A percentile compares a stretch with the other conserved stretches of the same genome.
Evolutionary conservation across 225 moss, liverwort and hornwort species (phyloP).

Genomic region (Thuidium tamariscinum): DNA sequence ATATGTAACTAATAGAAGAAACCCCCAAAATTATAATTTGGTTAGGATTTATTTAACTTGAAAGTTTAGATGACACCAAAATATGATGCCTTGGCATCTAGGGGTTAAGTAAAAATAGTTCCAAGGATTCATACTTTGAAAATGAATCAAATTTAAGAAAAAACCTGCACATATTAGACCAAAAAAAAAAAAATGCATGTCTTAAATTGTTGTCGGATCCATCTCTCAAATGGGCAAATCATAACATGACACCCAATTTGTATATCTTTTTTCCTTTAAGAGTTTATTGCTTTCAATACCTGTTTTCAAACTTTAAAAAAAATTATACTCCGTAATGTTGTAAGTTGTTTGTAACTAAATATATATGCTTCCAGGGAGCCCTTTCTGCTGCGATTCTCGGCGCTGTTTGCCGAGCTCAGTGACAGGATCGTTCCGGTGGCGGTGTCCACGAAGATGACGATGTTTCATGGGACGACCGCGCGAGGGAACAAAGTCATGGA

Average conservation of each 20-base stretch:
- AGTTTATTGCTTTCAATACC: too few relatives aligned
- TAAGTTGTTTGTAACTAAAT: not conserved
- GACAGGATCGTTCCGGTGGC: constrained; percentile 77
- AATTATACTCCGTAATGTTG: not conserved
- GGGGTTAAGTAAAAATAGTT: not conserved
- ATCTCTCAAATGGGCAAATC: not conserved
- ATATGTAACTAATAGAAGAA: not conserved
- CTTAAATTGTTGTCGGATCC: not conserved
- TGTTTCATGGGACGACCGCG: constrained; percentile 93
- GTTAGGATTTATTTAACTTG: not conserved
- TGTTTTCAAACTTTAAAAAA: not conserved
- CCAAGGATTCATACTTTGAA: not conserved
- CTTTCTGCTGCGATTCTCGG: constrained; percentile 80
- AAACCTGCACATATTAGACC: not conserved
- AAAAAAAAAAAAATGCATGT: not conserved
- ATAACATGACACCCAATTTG: too few relatives aligned
- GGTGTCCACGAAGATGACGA: constrained; percentile 50
- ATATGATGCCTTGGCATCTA: not conserved
- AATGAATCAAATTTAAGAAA: not conserved
- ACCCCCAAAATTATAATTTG: not conserved
- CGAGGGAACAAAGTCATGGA: constrained; percentile 91
- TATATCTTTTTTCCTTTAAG: not conserved
- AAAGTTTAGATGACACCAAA: not conserved
- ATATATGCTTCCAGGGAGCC: constrained; percentile 41
- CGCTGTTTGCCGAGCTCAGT: constrained; percentile 81